Conservation (phyloP, 441 rosid species). For the Geranium incanum region DNA sequence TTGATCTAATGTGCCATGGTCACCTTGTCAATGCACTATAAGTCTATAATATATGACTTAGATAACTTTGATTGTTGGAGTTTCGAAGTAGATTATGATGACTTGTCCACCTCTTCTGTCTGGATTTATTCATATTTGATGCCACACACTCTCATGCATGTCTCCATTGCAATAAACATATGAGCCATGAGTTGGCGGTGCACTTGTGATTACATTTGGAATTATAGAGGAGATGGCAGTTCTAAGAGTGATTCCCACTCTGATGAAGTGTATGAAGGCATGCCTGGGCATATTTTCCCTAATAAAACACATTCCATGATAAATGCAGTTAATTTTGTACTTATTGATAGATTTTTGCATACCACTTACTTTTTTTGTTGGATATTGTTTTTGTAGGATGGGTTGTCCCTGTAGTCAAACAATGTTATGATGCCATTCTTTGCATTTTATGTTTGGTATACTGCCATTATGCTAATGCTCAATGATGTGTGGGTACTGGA, state of each 20-base stretch:
- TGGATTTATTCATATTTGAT: not conserved
- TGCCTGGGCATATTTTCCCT: not conserved
- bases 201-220: not conserved
- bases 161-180: not conserved
- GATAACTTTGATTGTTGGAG: not conserved
- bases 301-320: not conserved
- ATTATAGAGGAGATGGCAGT: not conserved
- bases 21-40: too few relatives aligned
- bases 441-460: not conserved
- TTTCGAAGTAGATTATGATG: not conserved
- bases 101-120: too few relatives aligned
- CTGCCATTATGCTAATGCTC: not conserved
- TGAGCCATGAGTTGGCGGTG: not conserved
- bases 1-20: too few relatives aligned
- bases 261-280: not conserved
- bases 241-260: not conserved
- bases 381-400: not conserved
- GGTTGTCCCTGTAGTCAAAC: not conserved
- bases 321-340: not conserved
- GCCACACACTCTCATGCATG: not conserved
- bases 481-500: not conserved
- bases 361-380: not conserved
- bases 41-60: too few relatives aligned
- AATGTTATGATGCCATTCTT: not conserved
- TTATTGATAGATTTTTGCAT: not conserved